phyloP scores from a whole-genome alignment of 305 asterid genomes.

The Plantago lanceolata region DNA sequence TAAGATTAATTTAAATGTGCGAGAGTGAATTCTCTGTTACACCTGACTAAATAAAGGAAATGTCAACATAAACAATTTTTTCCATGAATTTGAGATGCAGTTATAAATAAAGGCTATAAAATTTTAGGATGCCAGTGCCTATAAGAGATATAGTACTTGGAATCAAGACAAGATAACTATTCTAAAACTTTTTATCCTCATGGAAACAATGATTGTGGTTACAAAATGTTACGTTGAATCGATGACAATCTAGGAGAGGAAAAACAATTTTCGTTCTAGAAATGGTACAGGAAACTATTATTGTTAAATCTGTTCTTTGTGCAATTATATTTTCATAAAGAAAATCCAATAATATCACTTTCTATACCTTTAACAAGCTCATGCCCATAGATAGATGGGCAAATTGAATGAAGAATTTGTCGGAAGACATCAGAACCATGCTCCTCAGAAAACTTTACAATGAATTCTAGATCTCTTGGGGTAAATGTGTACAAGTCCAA shows the following conservation, averaged over 20 bases:
- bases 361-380: constrained; percentile 90
- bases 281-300: constrained; percentile 14
- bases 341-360: constrained; percentile 7
- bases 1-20: constrained; percentile 1
- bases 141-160: background rate
- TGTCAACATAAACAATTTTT: background rate
- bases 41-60: no score
- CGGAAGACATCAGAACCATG: constrained; percentile 78
- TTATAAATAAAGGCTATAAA: background rate
- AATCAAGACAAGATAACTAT: background rate
- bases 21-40: no score
- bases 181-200: constrained; percentile 4
- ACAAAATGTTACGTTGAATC: no score
- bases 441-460: constrained; percentile 84
- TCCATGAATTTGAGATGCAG: background rate
- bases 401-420: constrained; percentile 81
- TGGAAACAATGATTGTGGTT: constrained; percentile 3
- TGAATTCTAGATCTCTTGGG: constrained; percentile 80
- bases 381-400: constrained; percentile 98
- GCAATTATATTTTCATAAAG: constrained; percentile 18
- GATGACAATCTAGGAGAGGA: no score
- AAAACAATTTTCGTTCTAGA: background rate
- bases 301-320: constrained; percentile 16
- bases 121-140: background rate
- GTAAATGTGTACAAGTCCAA: constrained; percentile 73